Percentiles rank a stretch among this genome's conserved stretches.
phyloP scores from a whole-genome alignment of 2,329 filamentous ascomycete species.

The Alternaria sp. region DNA sequence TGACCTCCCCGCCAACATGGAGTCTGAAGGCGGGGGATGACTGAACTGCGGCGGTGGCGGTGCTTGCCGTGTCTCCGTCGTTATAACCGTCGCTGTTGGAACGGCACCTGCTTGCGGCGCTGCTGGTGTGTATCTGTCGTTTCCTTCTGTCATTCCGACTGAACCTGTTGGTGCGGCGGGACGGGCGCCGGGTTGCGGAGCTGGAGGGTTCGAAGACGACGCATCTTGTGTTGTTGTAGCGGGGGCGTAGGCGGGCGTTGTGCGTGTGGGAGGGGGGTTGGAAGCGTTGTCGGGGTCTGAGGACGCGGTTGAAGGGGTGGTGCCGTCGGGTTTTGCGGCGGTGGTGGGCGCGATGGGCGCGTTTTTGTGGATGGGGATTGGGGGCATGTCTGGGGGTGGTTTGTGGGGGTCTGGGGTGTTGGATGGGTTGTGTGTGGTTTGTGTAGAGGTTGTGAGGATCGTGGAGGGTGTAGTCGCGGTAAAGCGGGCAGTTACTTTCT shows the following conservation, averaged over 20 bases:
- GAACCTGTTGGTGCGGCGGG: conserved; percentile 30
- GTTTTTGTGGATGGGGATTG: conserved; percentile 55
- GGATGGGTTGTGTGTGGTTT: background rate
- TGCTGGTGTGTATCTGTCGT: conserved; percentile 29
- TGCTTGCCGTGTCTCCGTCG: conserved; percentile 37
- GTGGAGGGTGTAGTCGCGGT: background rate
- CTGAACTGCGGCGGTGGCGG: conserved; percentile 49
- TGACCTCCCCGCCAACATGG: conserved; percentile 48
- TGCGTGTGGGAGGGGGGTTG: conserved; percentile 45
- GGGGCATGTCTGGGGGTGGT: conserved; percentile 49
- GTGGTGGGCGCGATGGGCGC: conserved; percentile 53
- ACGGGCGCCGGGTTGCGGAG: conserved; percentile 52
- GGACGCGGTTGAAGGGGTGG: conserved; percentile 49
- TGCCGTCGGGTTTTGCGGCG: conserved; percentile 43
- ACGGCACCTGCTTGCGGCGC: conserved; percentile 49
- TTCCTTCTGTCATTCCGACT: background rate
- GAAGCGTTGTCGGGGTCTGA: conserved; percentile 19
- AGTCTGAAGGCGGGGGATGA: conserved; percentile 48
- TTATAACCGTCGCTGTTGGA: conserved; percentile 35
- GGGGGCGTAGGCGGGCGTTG: conserved; percentile 32
- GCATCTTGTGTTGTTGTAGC: conserved; percentile 40
- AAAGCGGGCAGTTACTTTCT: background rate
- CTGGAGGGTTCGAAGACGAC: conserved; percentile 33
- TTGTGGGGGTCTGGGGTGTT: background rate
- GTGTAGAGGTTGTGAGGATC: background rate